Evolutionary conservation across 371 early-diverging fungal genomes (phyloP), one percentile per base, ranked within the genome.

Genomic region (Mucor lusitanicus): DNA sequence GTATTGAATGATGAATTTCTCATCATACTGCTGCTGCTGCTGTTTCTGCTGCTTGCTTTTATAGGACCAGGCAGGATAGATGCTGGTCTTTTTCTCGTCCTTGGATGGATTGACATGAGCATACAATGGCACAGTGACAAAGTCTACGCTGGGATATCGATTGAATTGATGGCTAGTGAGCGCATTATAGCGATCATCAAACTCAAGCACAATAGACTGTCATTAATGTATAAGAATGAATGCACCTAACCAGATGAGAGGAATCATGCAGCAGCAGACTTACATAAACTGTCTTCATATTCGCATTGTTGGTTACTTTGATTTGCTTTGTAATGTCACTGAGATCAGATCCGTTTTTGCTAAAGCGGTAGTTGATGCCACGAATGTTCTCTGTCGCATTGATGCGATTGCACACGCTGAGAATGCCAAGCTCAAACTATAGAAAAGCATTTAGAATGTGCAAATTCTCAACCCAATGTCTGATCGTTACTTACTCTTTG

Each of bases 301-400:
- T 40, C 12, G 63, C n/a, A 32, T 44, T 53, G 21, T 58, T 35
- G 13, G 19, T 25, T 28, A 61, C 54, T 6, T 60, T 28, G 0
- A 64, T 48, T 50, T 68, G 68, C 12, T 64, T 64, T 5, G 57
- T 23, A 28, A 61, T 15, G 27, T 70, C 65, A n/a, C 19, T 44
- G 4, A 68, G 17, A 40, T 72, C 65, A 13, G 61, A 68, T 17
- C 72, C 71, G 48, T 77, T 71, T 33, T 75, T 77, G 46, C 64
- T 69, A 23, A 83, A 73, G 3, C 74, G 68, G 61, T 74, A 80
- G 35, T 81, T 74, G 19, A 83, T 81, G 3, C 81, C 83, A 19
- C 77, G 69, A 39, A 83, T 79, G 28, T 83, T 83, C 40, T 81
- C 81, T 15, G 81, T 83, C 11, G 81, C 81, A 76, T 83, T 83